A percentile compares a stretch with the other conserved stretches of the same genome.
These are phyloP conservation scores for Lactarius hatsudake DNA, from an alignment of 768 basidiomycete genomes.

Conservation along the genomic window DNA sequence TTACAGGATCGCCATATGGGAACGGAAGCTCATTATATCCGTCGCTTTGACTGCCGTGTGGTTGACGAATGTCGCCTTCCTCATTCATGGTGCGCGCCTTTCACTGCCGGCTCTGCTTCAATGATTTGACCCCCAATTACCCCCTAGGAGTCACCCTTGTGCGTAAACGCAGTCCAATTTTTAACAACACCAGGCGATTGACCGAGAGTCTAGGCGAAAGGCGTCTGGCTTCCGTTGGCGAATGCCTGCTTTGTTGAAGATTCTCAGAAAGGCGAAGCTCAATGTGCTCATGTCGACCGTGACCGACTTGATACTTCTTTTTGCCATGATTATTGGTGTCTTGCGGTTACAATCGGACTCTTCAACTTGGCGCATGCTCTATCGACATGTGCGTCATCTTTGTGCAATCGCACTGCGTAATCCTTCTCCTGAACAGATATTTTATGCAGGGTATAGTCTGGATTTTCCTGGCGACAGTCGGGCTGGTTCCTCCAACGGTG, in stretches of 20 bases:
- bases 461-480: constrained; percentile 3
- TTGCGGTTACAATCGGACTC: not conserved
- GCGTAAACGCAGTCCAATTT: not conserved
- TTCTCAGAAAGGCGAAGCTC: not conserved
- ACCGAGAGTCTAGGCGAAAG: not conserved
- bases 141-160: not conserved
- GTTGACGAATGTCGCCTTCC: constrained; percentile 10
- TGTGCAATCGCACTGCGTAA: not conserved
- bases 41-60: not conserved
- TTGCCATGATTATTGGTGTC: constrained; percentile 9
- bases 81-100: constrained; percentile 6
- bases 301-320: constrained; percentile 12
- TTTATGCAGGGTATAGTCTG: constrained; percentile 3
- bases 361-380: constrained; percentile 3
- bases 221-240: not conserved
- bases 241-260: not conserved
- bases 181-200: not conserved
- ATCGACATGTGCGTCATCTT: not conserved
- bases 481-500: constrained; percentile 9
- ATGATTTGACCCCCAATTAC: not conserved
- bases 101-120: no score
- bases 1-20: constrained; percentile 10
- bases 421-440: not conserved
- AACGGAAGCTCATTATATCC: not conserved
- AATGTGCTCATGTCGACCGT: constrained; percentile 4